Conservation (phyloP, 2,329 filamentous ascomycete genomes). For the Bipolaris cookei region DNA sequence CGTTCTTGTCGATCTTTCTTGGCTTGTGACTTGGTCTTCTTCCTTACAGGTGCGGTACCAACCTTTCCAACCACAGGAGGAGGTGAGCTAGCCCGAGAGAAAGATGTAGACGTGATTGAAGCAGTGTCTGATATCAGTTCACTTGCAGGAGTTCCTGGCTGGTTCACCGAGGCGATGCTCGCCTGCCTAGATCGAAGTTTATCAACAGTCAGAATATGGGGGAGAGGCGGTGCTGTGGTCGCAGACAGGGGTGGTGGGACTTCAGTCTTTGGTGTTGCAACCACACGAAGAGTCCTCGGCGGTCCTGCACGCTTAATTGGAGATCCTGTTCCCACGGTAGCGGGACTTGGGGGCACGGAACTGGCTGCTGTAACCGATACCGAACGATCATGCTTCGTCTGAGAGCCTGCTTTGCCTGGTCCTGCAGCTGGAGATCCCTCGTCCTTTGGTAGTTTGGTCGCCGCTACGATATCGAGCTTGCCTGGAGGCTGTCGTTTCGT, state of each 20-base stretch:
- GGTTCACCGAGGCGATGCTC: constrained; percentile 64
- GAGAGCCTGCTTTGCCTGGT: constrained; percentile 31
- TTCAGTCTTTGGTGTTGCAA: constrained; percentile 71
- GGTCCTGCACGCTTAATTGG: constrained; percentile 51
- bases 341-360: constrained; percentile 58
- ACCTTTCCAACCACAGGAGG: constrained; percentile 65
- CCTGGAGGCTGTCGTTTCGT: constrained; percentile 53
- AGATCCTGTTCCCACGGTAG: constrained; percentile 58
- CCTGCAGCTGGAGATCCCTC: constrained; percentile 24
- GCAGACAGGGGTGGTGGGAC: constrained; percentile 53
- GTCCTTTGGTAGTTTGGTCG: constrained; percentile 34
- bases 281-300: constrained; percentile 72
- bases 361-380: constrained; percentile 53
- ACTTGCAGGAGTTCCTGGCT: constrained; percentile 75
- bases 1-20: constrained; percentile 73
- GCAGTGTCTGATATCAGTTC: constrained; percentile 79
- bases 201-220: constrained; percentile 46
- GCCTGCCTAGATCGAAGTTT: constrained; percentile 59
- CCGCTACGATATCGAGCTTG: constrained; percentile 56
- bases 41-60: constrained; percentile 71
- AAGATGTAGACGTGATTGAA: constrained; percentile 73
- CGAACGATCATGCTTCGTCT: constrained; percentile 34
- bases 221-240: constrained; percentile 37
- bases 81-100: constrained; percentile 75
- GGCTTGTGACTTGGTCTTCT: constrained; percentile 77